Percentiles rank a stretch among this genome's conserved stretches.
Evolutionary conservation across 148 eudicot species (phyloP).

Genomic region (Rhododendron kiyosumense): DNA sequence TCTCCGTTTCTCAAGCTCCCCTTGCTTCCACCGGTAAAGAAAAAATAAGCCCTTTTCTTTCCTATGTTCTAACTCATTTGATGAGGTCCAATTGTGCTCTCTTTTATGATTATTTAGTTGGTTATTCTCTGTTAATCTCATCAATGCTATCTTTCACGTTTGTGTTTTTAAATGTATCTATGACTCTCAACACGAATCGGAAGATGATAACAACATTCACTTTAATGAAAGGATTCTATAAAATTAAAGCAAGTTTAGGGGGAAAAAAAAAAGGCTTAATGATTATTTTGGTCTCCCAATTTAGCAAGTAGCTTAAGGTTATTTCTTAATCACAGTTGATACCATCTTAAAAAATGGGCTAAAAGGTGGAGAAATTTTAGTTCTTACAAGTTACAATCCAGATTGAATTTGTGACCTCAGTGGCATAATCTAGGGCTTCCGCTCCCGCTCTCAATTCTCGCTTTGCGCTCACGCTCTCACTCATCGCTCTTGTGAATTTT

Average conservation of each 20-base stretch:
- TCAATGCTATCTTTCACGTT: not conserved
- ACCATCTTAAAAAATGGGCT: not conserved
- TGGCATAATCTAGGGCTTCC: too few relatives aligned
- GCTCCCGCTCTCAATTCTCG: not conserved
- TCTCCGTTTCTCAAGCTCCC: conserved; percentile 67
- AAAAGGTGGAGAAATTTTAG: not conserved
- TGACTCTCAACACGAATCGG: not conserved
- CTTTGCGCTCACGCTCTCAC: not conserved
- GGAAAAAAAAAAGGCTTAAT: not conserved
- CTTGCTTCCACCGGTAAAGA: conserved; percentile 52
- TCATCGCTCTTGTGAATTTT: not conserved
- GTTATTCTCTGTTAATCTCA: not conserved
- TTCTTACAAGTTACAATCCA: not conserved
- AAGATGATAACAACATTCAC: not conserved
- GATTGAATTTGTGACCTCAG: not conserved
- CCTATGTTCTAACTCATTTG: not conserved
- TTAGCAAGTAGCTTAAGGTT: not conserved
- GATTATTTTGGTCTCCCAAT: not conserved
- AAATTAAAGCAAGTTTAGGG: not conserved
- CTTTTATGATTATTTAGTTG: not conserved
- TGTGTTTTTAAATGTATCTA: not conserved
- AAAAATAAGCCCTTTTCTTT: not conserved
- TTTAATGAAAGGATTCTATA: not conserved
- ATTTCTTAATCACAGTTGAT: not conserved
- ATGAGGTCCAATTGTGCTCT: not conserved